Base-by-base conservation (phyloP, 2,329 filamentous ascomycete species). In the Fusarium virguliforme region DNA sequence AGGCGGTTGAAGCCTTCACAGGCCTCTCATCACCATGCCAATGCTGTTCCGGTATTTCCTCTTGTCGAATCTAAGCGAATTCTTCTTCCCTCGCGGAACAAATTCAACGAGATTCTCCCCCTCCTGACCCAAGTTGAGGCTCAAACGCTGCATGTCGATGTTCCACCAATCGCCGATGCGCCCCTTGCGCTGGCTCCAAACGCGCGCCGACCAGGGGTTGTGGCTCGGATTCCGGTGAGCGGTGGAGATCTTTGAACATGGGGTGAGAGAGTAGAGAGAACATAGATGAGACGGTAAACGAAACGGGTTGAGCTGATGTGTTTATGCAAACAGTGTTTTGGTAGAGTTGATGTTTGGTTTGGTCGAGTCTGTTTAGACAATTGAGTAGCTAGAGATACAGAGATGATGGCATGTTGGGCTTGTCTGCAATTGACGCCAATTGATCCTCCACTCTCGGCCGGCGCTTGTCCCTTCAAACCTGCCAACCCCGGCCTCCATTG, bases 131-230 rank as follows among this genome's bases (percentile, higher is more conserved):
- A 54, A 37, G 30, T 72, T 76, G 74, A 76, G 74, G 74, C 74
- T 76, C 74, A 76, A 76, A 76, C 74, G 64, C 37, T 30, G 61
- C 48, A 64, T 55, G 37, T 62, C 62, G 46, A 71, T 66, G 66
- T 74, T 74, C 74, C 74, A 76, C 74, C 74, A 76, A 76, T 76
- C 38, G 70, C 60, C 26, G 38, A 5, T 8, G 15, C 37, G 63
- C 74, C 73, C 74, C 74, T 76, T 76, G 74, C 74, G 70, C 71
- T 74, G 74, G 71, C 72, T 67, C 70, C 70, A 76, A 74, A 75
- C 74, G 67, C 50, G 57, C 51, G 43, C 58, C 37, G 61, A 61
- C 56, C 60, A 37, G 60, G 67, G 41, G 62, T 67, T 63, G 64
- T 74, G 71, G 18, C 71, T 76, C 72, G 72, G 74, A 76, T 75